phyloP scores from a whole-genome alignment of 352 stramenopile species.

The Pythium myriotylum region DNA sequence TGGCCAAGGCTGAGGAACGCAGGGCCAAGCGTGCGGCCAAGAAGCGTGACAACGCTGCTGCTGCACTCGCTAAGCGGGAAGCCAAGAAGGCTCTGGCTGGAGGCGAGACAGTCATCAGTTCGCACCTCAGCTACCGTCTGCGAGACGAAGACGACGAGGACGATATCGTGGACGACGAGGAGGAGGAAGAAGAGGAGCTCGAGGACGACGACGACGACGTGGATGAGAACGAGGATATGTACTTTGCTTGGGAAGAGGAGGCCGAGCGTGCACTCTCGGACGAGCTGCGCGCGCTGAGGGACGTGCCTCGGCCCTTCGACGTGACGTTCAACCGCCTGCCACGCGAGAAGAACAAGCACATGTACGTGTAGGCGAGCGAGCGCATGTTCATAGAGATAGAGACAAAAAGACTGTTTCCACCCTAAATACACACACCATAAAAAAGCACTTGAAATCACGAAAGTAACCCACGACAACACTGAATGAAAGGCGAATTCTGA shows the following conservation, averaged over 20 bases:
- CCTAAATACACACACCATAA: too few relatives aligned
- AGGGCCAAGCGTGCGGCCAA: slow-evolving; percentile 27
- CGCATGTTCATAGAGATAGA: neutral
- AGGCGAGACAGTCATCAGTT: slow-evolving; percentile 1
- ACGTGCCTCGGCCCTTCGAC: slow-evolving; percentile 67
- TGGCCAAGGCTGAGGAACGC: slow-evolving; percentile 30
- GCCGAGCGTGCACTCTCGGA: slow-evolving; percentile 38
- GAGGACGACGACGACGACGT: slow-evolving; percentile 19
- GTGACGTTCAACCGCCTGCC: slow-evolving; percentile 70
- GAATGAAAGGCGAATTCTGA: too few relatives aligned
- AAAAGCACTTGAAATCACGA: slow-evolving; percentile 1
- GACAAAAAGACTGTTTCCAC: neutral
- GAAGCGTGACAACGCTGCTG: slow-evolving; percentile 26
- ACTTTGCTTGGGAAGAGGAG: slow-evolving; percentile 55
- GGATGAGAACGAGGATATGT: slow-evolving; percentile 47
- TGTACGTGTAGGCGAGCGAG: slow-evolving; percentile 45
- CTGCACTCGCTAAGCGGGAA: slow-evolving; percentile 12
- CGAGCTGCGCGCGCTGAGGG: slow-evolving; percentile 37
- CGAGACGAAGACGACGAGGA: slow-evolving; percentile 20
- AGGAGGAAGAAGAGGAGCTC: slow-evolving; percentile 24
- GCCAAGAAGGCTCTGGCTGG: slow-evolving; percentile 25
- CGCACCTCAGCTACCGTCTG: slow-evolving; percentile 22
- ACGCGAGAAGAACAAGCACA: slow-evolving; percentile 71
- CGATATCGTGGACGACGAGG: slow-evolving; percentile 39
- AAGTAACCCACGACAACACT: too few relatives aligned